Percentiles rank a stretch among this genome's conserved stretches.
phyloP scores from a whole-genome alignment of 1,284 basidiomycete species.

The Leccinum colubrinum region DNA sequence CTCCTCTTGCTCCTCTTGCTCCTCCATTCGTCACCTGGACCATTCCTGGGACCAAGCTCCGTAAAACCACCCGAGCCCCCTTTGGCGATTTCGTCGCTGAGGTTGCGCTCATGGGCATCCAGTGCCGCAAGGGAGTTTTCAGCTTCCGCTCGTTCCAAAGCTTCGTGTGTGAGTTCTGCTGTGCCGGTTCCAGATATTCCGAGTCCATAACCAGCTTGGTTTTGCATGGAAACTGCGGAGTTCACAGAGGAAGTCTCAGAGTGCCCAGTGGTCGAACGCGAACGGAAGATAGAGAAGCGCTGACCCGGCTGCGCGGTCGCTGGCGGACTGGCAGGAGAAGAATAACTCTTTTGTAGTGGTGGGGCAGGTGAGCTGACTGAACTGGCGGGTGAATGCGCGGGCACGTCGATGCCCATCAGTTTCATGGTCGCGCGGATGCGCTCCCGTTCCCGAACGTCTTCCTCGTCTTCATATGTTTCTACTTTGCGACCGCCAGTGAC shows the following conservation, averaged over 20 bases:
- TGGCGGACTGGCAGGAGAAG: constrained; percentile 35
- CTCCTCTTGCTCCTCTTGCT: constrained; percentile 55
- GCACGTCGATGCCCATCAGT: constrained; percentile 84
- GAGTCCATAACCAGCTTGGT: constrained; percentile 36
- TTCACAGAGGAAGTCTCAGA: constrained; percentile 50
- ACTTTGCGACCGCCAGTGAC: constrained; percentile 68
- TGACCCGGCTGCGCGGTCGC: constrained; percentile 34
- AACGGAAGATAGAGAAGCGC: constrained; percentile 73
- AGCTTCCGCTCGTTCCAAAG: constrained; percentile 72
- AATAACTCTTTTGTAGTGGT: not conserved
- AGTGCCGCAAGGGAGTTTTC: constrained; percentile 68
- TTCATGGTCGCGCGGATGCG: constrained; percentile 87
- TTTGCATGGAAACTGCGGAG: constrained; percentile 40
- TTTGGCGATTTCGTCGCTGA: constrained; percentile 74
- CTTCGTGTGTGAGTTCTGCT: constrained; percentile 65
- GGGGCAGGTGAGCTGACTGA: not conserved
- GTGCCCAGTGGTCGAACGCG: constrained; percentile 39
- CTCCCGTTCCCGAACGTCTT: constrained; percentile 82
- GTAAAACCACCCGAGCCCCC: constrained; percentile 74
- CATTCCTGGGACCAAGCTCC: constrained; percentile 56
- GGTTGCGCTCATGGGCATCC: constrained; percentile 69
- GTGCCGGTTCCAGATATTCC: constrained; percentile 36
- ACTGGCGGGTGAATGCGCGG: constrained; percentile 31
- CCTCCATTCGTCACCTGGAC: constrained; percentile 49
- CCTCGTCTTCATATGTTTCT: constrained; percentile 79